A percentile compares a stretch with the other conserved stretches of the same genome.
phyloP scores from a whole-genome alignment of 2,329 filamentous ascomycete species.

The Aspergillus sp. region DNA sequence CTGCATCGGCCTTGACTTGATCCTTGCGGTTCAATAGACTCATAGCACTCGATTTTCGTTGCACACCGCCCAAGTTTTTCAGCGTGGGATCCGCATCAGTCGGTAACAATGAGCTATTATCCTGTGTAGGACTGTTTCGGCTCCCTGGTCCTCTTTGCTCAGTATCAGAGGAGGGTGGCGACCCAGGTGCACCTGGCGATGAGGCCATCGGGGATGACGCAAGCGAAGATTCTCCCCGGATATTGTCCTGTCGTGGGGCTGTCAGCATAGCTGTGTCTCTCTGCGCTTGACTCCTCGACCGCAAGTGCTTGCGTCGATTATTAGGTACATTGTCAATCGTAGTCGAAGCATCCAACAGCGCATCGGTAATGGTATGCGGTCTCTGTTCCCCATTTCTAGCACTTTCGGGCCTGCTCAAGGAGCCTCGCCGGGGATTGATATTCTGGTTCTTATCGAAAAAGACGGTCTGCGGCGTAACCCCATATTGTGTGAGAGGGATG shows the following conservation, averaged over 20 bases:
- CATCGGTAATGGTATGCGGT: slow-evolving; percentile 79
- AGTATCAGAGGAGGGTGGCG: slow-evolving; percentile 26
- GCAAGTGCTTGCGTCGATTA: slow-evolving; percentile 37
- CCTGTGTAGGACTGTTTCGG: slow-evolving; percentile 20
- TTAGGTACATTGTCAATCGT: slow-evolving; percentile 64
- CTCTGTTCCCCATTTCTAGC: slow-evolving; percentile 32
- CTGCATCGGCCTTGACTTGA: slow-evolving; percentile 54
- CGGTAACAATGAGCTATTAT: slow-evolving; percentile 21
- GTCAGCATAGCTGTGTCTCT: slow-evolving; percentile 20
- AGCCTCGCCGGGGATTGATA: slow-evolving; percentile 34
- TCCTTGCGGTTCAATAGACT: slow-evolving; percentile 55
- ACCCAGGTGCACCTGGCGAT: slow-evolving; percentile 27
- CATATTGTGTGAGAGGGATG: slow-evolving; percentile 66
- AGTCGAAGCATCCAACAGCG: slow-evolving; percentile 83
- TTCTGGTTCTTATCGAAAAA: slow-evolving; percentile 76
- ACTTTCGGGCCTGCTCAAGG: slow-evolving; percentile 20
- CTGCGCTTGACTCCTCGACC: slow-evolving; percentile 35
- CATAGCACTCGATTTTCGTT: slow-evolving; percentile 49
- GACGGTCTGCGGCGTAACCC: slow-evolving; percentile 77
- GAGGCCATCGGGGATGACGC: slow-evolving; percentile 30
- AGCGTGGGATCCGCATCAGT: slow-evolving; percentile 22
- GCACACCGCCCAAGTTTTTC: slow-evolving; percentile 23
- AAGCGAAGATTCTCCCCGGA: slow-evolving; percentile 20
- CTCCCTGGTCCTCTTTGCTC: slow-evolving; percentile 25
- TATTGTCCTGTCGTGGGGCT: slow-evolving; percentile 15